phyloP scores from a whole-genome alignment of 1,139 yeast species.

The Blastobotrys indianensis region DNA sequence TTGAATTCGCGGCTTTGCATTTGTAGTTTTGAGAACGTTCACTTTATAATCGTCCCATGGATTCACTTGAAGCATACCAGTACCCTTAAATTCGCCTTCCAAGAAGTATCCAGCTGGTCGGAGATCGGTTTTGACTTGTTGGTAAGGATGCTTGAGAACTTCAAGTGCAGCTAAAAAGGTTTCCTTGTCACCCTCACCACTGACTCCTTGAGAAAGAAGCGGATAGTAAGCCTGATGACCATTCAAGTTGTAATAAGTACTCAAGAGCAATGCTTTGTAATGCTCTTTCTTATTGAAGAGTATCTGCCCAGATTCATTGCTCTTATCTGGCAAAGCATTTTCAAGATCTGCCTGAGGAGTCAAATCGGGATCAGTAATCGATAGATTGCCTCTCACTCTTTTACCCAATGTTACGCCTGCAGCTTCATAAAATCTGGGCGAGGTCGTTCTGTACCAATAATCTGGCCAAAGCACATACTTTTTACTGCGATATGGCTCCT shows the following conservation, averaged over 20 bases:
- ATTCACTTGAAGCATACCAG: slow-evolving; percentile 71
- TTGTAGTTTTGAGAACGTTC: slow-evolving; percentile 14
- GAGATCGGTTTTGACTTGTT: slow-evolving; percentile 59
- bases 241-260: slow-evolving; percentile 70
- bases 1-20: slow-evolving; percentile 39
- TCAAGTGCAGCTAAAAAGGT: slow-evolving; percentile 78
- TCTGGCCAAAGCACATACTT: slow-evolving; percentile 81
- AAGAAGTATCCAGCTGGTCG: slow-evolving; percentile 39
- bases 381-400: slow-evolving; percentile 38
- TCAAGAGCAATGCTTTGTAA: slow-evolving; percentile 55
- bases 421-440: slow-evolving; percentile 61
- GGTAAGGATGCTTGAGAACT: slow-evolving; percentile 52
- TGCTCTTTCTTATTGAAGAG: slow-evolving; percentile 63
- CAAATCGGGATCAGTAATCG: slow-evolving; percentile 25
- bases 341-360: slow-evolving; percentile 61
- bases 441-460: slow-evolving; percentile 70
- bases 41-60: slow-evolving; percentile 51
- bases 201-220: slow-evolving; percentile 76
- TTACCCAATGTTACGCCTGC: slow-evolving; percentile 47
- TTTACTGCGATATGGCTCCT: slow-evolving; percentile 46
- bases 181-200: slow-evolving; percentile 90
- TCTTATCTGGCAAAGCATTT: slow-evolving; percentile 74
- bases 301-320: slow-evolving; percentile 79
- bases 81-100: slow-evolving; percentile 43
- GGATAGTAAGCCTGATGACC: slow-evolving; percentile 81